Evolutionary conservation across 2,329 filamentous ascomycete genomes (phyloP).

Genomic region (Penicillium fuscoglaucum): DNA sequence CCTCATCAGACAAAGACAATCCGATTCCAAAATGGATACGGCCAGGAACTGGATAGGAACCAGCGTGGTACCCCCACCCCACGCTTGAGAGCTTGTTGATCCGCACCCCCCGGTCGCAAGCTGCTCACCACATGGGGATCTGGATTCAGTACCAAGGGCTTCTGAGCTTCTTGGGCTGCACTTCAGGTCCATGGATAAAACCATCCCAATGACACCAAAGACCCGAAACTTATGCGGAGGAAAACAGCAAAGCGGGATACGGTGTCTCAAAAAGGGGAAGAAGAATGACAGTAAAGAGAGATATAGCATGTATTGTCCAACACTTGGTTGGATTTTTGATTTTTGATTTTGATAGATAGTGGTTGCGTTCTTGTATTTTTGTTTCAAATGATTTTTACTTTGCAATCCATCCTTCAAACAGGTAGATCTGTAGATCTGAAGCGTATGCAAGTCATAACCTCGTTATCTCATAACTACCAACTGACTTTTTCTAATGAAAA

Average conservation of each 20-base stretch:
- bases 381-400: background rate
- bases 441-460: constrained; percentile 5
- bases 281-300: constrained; percentile 7
- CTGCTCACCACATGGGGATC: background rate
- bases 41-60: constrained; percentile 10
- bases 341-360: background rate
- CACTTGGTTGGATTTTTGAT: constrained; percentile 5
- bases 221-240: constrained; percentile 8
- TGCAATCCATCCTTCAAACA: background rate
- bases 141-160: background rate
- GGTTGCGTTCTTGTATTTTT: background rate
- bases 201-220: constrained; percentile 1
- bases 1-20: background rate
- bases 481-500: background rate
- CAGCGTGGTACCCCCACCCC: constrained; percentile 2
- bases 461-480: constrained; percentile 6
- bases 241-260: constrained; percentile 4
- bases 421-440: background rate
- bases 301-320: constrained; percentile 1
- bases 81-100: constrained; percentile 1
- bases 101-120: background rate
- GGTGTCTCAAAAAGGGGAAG: constrained; percentile 8
- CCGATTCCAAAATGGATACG: background rate
- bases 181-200: background rate
- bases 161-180: background rate